Percentiles rank a stretch among this genome's conserved stretches.
These are phyloP conservation scores for Chytriomyces hyalinus DNA, from an alignment of 192 early-diverging fungal genomes.

Conservation along the genomic window DNA sequence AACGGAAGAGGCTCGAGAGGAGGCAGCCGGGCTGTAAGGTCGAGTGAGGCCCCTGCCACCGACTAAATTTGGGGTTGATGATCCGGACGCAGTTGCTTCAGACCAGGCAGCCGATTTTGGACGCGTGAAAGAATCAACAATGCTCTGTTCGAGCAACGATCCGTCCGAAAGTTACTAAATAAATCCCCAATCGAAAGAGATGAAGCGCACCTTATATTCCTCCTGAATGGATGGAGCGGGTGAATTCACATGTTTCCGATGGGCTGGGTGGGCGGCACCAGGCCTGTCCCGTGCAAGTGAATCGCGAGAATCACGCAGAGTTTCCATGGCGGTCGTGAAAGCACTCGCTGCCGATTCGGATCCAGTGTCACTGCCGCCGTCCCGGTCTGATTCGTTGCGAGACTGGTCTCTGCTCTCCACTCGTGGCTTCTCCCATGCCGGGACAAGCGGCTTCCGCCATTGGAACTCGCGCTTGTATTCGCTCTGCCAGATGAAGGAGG, in stretches of 20 bases:
- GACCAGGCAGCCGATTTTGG: background rate
- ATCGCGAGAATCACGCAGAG: background rate
- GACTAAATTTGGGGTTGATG: background rate
- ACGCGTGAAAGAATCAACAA: background rate
- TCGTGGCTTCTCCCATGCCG: no score
- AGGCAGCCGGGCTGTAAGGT: conserved; percentile 15
- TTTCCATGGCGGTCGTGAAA: background rate
- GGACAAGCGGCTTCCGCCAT: background rate
- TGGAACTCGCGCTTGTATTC: conserved; percentile 20
- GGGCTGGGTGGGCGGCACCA: no score
- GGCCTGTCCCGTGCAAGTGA: background rate
- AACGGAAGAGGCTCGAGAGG: background rate
- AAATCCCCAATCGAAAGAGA: background rate
- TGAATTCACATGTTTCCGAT: background rate
- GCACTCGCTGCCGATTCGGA: background rate
- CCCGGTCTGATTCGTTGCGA: background rate
- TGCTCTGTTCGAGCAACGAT: background rate
- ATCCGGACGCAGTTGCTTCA: background rate
- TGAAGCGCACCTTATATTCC: conserved; percentile 15
- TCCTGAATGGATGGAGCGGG: conserved; percentile 15
- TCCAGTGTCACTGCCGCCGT: background rate
- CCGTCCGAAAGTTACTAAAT: background rate
- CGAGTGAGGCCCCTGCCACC: background rate
- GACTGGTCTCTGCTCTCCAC: no score
- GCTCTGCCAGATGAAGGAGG: conserved; percentile 6